Conservation (phyloP, 1,284 basidiomycete genomes). For the Rhodofomes roseus region DNA sequence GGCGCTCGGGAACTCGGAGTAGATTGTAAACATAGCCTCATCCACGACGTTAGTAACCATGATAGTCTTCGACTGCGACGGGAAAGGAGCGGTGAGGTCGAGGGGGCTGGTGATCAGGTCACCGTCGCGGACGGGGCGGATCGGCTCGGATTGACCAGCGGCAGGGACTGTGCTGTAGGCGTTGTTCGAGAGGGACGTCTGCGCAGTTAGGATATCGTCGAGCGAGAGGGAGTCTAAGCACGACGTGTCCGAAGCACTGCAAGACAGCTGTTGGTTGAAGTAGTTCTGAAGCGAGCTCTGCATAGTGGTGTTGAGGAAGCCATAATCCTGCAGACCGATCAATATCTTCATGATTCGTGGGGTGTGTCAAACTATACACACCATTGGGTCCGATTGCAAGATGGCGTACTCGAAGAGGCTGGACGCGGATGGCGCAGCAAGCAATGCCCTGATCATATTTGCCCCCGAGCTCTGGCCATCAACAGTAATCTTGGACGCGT, state of each 20-base stretch:
- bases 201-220: conserved; percentile 46
- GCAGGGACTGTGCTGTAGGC: conserved; percentile 45
- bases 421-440: conserved; percentile 62
- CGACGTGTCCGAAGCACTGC: conserved; percentile 39
- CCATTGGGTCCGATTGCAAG: conserved; percentile 85
- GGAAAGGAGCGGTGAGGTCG: conserved; percentile 54
- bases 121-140: conserved; percentile 60
- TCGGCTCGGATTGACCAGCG: conserved; percentile 52
- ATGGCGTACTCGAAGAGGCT: conserved; percentile 72
- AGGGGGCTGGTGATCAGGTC: conserved; percentile 54
- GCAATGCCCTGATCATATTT: conserved; percentile 71
- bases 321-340: conserved; percentile 54
- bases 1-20: conserved; percentile 36
- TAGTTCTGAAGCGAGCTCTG: conserved; percentile 51
- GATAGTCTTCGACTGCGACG: conserved; percentile 56
- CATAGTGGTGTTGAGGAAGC: conserved; percentile 55
- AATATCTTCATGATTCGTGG: background rate
- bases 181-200: conserved; percentile 39
- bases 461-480: conserved; percentile 90
- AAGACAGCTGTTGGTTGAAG: conserved; percentile 50
- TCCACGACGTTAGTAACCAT: conserved; percentile 67
- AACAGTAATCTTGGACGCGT: conserved; percentile 63
- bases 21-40: conserved; percentile 65
- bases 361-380: conserved; percentile 27
- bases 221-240: conserved; percentile 54